Percentiles rank a stretch among this genome's conserved stretches.
phyloP scores from a whole-genome alignment of 805 yeast genomes.

The Cyberlindnera xishuangbannaensis region DNA sequence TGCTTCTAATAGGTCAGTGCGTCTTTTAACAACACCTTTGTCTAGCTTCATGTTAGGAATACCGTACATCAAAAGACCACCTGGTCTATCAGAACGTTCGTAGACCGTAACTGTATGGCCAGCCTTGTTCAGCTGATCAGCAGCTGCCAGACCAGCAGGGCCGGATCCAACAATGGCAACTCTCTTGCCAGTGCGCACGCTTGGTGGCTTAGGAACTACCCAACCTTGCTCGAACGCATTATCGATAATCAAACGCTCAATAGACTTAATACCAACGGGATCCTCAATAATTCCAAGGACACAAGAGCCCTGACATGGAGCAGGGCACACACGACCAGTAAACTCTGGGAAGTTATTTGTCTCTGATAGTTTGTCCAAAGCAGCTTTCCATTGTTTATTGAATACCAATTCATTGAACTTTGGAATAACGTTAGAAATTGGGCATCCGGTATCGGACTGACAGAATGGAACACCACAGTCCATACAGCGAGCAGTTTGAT shows the following conservation, averaged over 20 bases:
- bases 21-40: slow-evolving; percentile 85
- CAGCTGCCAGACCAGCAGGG: slow-evolving; percentile 94
- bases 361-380: slow-evolving; percentile 85
- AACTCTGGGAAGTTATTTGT: slow-evolving; percentile 99
- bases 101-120: slow-evolving; percentile 90
- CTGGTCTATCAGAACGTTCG: slow-evolving; percentile 92
- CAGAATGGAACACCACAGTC: slow-evolving; percentile 99
- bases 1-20: slow-evolving; percentile 82
- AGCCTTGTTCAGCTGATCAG: slow-evolving; percentile 94
- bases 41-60: slow-evolving; percentile 98
- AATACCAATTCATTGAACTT: slow-evolving; percentile 97
- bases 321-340: slow-evolving; percentile 97
- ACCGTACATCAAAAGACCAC: slow-evolving; percentile 98
- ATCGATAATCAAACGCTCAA: slow-evolving; percentile 94
- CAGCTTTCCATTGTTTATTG: slow-evolving; percentile 92
- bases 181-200: slow-evolving; percentile 72
- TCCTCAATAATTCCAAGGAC: slow-evolving; percentile 89
- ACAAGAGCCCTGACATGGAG: slow-evolving; percentile 98
- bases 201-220: slow-evolving; percentile 83
- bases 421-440: slow-evolving; percentile 94
- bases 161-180: slow-evolving; percentile 94
- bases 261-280: slow-evolving; percentile 94
- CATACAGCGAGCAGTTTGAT: slow-evolving; percentile 97
- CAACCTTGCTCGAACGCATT: slow-evolving; percentile 95
- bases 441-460: slow-evolving; percentile 97